Evolutionary conservation across 2,329 filamentous ascomycete species (phyloP).

Genomic region (Emmonsia crescens): DNA sequence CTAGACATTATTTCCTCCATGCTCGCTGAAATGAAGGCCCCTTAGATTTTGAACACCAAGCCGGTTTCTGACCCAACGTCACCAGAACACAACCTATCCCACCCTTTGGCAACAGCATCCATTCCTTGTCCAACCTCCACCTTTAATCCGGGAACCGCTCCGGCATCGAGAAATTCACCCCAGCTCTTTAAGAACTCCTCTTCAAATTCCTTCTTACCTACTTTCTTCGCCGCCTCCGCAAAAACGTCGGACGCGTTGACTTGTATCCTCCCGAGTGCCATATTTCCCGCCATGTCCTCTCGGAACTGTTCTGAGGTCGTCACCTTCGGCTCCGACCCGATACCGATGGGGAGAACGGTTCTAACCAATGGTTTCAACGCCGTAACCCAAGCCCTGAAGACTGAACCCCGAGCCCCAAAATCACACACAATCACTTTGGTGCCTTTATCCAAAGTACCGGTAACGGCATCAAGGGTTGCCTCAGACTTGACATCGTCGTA

Average conservation of each 20-base stretch:
- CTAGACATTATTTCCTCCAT: neutral
- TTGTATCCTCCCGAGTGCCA: neutral
- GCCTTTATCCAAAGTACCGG: neutral
- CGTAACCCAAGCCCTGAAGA: neutral
- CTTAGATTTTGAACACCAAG: neutral
- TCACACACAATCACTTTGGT: slow-evolving; percentile 1
- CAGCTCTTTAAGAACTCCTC: neutral
- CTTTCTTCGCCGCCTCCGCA: neutral
- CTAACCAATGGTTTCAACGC: neutral
- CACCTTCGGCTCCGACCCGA: slow-evolving; percentile 1
- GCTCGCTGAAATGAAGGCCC: neutral
- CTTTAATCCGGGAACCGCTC: neutral
- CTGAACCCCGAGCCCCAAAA: neutral
- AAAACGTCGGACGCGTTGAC: slow-evolving; percentile 1
- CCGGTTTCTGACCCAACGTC: neutral
- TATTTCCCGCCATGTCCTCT: neutral
- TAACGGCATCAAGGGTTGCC: neutral
- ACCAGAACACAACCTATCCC: neutral
- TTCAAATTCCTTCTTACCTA: neutral
- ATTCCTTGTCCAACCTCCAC: neutral
- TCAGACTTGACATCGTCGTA: neutral
- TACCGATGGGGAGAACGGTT: neutral
- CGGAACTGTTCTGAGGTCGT: neutral
- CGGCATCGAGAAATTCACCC: slow-evolving; percentile 1
- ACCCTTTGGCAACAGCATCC: neutral